Evolutionary conservation across 768 basidiomycete genomes (phyloP).

Genomic region (Udeniomyces megalosporus): DNA sequence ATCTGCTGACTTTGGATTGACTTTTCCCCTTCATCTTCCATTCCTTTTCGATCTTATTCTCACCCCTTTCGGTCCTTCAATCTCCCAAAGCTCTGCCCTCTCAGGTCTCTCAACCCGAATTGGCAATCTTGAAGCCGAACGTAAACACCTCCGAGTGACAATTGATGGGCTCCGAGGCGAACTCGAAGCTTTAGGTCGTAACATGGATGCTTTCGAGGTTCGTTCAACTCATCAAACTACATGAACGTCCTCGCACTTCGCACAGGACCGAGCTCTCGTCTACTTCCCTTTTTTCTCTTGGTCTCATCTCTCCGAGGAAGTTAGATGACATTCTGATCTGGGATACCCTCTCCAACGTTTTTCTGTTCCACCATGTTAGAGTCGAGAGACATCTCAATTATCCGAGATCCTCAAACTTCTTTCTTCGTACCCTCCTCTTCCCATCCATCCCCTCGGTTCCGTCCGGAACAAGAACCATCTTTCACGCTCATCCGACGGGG

Average conservation of each 20-base stretch:
- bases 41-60: too few species aligned
- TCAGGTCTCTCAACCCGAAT: conserved; percentile 12
- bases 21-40: too few species aligned
- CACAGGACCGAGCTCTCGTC: too few species aligned
- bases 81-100: conserved; percentile 1
- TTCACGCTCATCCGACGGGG: too few species aligned
- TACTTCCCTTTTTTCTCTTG: not conserved
- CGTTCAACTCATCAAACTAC: not conserved
- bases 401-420: conserved; percentile 12
- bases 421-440: not conserved
- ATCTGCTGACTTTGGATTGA: too few species aligned
- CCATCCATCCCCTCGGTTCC: not conserved
- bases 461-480: too few species aligned
- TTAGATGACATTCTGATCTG: too few species aligned
- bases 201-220: conserved; percentile 15
- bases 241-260: not conserved
- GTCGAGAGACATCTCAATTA: conserved; percentile 5
- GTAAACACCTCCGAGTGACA: conserved; percentile 2
- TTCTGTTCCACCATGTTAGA: not conserved
- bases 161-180: conserved; percentile 12
- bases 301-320: not conserved
- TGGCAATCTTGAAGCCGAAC: conserved; percentile 15
- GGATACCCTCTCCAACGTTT: not conserved
- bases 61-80: not conserved
- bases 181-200: conserved; percentile 1